These are phyloP conservation scores for Chrysosporium queenslandicum DNA, from an alignment of 2,329 filamentous ascomycete species.

Conservation along the genomic window DNA sequence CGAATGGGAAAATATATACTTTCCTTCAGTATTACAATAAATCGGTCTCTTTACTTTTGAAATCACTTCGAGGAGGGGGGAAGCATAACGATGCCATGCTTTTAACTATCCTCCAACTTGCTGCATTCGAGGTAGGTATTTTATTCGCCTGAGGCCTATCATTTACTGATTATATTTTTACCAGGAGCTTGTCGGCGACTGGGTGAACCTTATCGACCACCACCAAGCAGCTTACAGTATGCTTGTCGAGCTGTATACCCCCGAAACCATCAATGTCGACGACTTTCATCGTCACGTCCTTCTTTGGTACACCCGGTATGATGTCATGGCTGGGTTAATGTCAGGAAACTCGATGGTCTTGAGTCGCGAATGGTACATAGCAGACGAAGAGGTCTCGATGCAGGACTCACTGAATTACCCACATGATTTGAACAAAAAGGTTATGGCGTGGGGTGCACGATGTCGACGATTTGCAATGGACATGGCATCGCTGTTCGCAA, in stretches of 20 bases:
- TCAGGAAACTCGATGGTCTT: slow-evolving; percentile 66
- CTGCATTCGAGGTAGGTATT: slow-evolving; percentile 71
- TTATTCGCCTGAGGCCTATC: neutral
- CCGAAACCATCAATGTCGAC: slow-evolving; percentile 61
- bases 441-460: slow-evolving; percentile 56
- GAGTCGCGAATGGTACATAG: slow-evolving; percentile 66
- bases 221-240: slow-evolving; percentile 82
- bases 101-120: slow-evolving; percentile 79
- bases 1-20: slow-evolving; percentile 62
- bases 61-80: slow-evolving; percentile 59
- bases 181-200: slow-evolving; percentile 90
- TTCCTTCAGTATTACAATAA: slow-evolving; percentile 88
- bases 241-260: slow-evolving; percentile 65
- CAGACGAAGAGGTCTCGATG: slow-evolving; percentile 53
- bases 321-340: slow-evolving; percentile 73
- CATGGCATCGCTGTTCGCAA: slow-evolving; percentile 66
- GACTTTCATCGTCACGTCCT: slow-evolving; percentile 63
- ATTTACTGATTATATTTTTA: slow-evolving; percentile 13
- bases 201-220: slow-evolving; percentile 86
- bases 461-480: slow-evolving; percentile 68
- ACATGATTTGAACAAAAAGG: slow-evolving; percentile 52
- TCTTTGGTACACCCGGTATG: slow-evolving; percentile 84
- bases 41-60: slow-evolving; percentile 67
- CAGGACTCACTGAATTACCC: slow-evolving; percentile 52
- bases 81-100: slow-evolving; percentile 64